Percentiles rank a stretch among this genome's conserved stretches.
Conservation (phyloP, 2,329 filamentous ascomycete genomes). For the Magnaporthales sp. region DNA sequence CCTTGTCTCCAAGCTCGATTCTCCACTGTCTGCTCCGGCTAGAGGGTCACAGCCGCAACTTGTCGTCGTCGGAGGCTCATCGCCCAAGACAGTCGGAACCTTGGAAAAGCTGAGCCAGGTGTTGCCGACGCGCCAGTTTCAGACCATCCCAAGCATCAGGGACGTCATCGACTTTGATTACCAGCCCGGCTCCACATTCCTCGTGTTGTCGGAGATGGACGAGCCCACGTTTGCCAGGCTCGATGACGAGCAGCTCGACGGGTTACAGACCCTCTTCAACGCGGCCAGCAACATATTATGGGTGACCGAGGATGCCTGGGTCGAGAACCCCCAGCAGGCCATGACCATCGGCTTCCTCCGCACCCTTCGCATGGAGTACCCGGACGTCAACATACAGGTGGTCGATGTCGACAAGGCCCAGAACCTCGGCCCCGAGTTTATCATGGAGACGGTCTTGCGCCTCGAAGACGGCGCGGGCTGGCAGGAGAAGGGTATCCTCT, state of each 20-base stretch:
- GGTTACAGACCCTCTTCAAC: constrained; percentile 7
- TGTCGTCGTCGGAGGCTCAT: background rate
- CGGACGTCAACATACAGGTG: constrained; percentile 14
- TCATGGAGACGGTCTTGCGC: constrained; percentile 11
- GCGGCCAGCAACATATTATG: too few species aligned
- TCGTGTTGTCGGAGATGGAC: background rate
- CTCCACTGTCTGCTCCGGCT: background rate
- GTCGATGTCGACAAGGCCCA: constrained; percentile 11
- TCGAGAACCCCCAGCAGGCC: constrained; percentile 14
- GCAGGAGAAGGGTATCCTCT: constrained; percentile 15
- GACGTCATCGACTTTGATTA: background rate
- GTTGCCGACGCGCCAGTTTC: constrained; percentile 13
- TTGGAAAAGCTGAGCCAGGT: constrained; percentile 14
- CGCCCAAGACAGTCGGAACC: constrained; percentile 16
- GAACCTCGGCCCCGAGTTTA: background rate
- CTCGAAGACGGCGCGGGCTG: constrained; percentile 9
- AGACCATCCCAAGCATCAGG: background rate
- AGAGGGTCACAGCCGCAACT: background rate
- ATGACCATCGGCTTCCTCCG: constrained; percentile 15
- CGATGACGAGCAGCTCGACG: too few species aligned
- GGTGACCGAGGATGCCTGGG: constrained; percentile 18
- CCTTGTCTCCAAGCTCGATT: background rate
- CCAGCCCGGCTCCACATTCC: background rate
- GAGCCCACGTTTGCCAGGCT: background rate
- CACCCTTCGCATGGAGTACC: constrained; percentile 11